phyloP scores from a whole-genome alignment of 1,284 basidiomycete genomes.

The Anthracocystis panici-leucophaei region DNA sequence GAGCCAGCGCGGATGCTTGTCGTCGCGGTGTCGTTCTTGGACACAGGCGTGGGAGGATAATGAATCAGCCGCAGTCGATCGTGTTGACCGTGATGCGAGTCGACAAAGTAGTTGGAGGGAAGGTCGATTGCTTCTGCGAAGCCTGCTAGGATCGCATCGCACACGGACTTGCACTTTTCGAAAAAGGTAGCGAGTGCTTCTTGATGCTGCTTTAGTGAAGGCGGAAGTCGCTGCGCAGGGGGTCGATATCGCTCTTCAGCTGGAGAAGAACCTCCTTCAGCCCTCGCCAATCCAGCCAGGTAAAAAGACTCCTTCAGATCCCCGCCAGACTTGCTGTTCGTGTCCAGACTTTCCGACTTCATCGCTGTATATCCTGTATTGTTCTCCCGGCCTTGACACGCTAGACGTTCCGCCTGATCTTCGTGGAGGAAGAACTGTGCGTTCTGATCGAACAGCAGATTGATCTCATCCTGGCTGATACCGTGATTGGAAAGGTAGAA shows the following conservation, averaged over 20 bases:
- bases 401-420: slow-evolving; percentile 14
- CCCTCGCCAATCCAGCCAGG: slow-evolving; percentile 34
- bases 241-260: slow-evolving; percentile 16
- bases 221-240: slow-evolving; percentile 46
- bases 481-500: slow-evolving; percentile 60
- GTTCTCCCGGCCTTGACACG: slow-evolving; percentile 28
- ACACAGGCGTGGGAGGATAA: slow-evolving; percentile 52
- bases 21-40: not conserved
- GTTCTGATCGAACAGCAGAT: slow-evolving; percentile 42
- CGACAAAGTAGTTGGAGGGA: slow-evolving; percentile 26
- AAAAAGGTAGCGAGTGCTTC: slow-evolving; percentile 36
- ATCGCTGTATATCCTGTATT: slow-evolving; percentile 55
- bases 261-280: slow-evolving; percentile 4
- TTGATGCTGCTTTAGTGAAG: slow-evolving; percentile 16
- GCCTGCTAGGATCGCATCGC: slow-evolving; percentile 37
- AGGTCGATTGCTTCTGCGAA: slow-evolving; percentile 56
- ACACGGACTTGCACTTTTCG: slow-evolving; percentile 49
- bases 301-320: slow-evolving; percentile 65
- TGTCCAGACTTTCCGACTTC: slow-evolving; percentile 42
- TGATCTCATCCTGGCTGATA: slow-evolving; percentile 42
- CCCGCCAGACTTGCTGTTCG: slow-evolving; percentile 31
- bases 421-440: slow-evolving; percentile 43
- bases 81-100: slow-evolving; percentile 47
- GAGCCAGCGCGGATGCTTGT: slow-evolving; percentile 58
- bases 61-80: slow-evolving; percentile 61